phyloP scores from a whole-genome alignment of 2,329 filamentous ascomycete species.

The Aspergillus thermomutatus region DNA sequence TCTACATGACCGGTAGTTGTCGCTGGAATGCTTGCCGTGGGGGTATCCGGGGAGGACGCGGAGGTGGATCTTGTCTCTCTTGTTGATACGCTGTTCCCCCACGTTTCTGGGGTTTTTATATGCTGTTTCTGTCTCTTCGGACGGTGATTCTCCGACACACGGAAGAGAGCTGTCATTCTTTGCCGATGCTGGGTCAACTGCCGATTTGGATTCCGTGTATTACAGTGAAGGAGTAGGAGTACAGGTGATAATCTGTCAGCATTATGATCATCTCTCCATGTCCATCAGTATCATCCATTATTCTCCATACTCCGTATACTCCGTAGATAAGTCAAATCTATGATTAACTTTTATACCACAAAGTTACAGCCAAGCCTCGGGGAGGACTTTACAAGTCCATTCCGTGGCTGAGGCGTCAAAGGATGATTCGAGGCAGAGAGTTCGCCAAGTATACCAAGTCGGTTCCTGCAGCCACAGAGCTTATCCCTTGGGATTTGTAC shows the following conservation, averaged over 20 bases:
- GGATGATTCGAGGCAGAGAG: background rate
- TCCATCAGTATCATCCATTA: background rate
- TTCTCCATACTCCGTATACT: no score
- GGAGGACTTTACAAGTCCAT: no score
- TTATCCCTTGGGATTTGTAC: no score
- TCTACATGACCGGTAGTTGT: background rate
- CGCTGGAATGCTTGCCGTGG: background rate
- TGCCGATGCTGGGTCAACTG: background rate
- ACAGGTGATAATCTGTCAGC: background rate
- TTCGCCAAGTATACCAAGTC: background rate
- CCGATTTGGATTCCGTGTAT: background rate
- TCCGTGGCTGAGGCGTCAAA: background rate
- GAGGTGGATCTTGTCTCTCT: background rate
- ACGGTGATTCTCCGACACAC: background rate
- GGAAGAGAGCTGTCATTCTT: background rate
- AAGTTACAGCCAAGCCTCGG: no score
- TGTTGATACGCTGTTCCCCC: background rate
- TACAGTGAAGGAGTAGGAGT: no score
- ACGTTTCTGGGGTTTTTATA: background rate
- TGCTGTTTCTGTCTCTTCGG: background rate
- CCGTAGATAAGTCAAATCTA: no score
- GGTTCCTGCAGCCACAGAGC: background rate
- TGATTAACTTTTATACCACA: no score
- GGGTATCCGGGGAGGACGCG: background rate
- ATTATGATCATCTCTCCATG: background rate